Base-by-base conservation (phyloP, 345 rosid genomes). In the Eucalyptus melliodora region DNA sequence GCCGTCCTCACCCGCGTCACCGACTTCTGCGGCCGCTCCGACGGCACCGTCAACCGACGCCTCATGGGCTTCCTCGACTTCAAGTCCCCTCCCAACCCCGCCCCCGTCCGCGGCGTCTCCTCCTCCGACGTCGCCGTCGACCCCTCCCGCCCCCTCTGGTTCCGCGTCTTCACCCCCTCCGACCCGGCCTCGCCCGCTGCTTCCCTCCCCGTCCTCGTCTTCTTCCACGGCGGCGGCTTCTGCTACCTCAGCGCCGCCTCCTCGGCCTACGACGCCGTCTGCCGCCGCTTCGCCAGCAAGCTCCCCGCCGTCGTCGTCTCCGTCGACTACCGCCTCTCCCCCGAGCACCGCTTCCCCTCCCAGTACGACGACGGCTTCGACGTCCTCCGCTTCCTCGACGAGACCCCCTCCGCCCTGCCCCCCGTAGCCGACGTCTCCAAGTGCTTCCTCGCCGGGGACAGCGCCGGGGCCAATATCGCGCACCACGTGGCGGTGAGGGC, bases 191-290 rank as follows among this genome's bases (percentile, higher is more conserved):
- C 93, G 31, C 42, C 91, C 45, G 14, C 56, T 87, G 6, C 88
- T 17, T 77, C 88, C 42, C 23, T 96, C 4, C 99, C 99, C 30
- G 95, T 97, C 60, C 50, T 96, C 56, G 65, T 97, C 77, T 96
- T 95, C 94, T 97, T 96, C 91, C 98, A 97, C 90, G 98, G 99
- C 59, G 99, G 98, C 7, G 98, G 98, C 5, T 97, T 96, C 95
- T 86, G 91, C 56, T 96, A 89, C 94, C 95, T 96, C 40, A 92
- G 93, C 91, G 91, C 99, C 5, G 93, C 94, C 26, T 88, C 94
- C 55, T 45, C 9, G n/a, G 45, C 90, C 6, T 97, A 95, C 94
- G 96, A 96, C 89, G 87, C 87, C 42, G 95, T 94, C 11, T 96
- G 98, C 92, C 96, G 98, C 30, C 88, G 97, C 21, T 91, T 96